Evolutionary conservation across 805 yeast genomes (phyloP), one percentile per base, ranked within the genome.

Genomic region (Millerozyma miso): DNA sequence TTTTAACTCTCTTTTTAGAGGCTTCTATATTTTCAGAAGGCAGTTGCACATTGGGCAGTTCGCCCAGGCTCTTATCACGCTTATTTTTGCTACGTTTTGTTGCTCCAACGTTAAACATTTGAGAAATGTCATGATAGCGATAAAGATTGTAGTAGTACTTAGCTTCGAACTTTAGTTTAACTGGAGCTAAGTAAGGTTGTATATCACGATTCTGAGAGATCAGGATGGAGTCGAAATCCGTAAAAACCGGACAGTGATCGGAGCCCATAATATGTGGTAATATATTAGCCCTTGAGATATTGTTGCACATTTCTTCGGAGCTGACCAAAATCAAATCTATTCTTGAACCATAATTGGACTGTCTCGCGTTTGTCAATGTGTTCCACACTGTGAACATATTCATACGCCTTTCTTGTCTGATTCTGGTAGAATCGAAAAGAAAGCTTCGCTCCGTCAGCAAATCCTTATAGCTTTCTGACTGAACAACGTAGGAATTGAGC

Each of bases 311-410:
- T 0, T 49, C 51, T 6, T 62, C 47, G 12, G 52, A 43, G 19
- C 84, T 74, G 0, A 76, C 62, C 4, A 89, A 59, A 4, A 91
- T 81, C 50, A 83, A 74, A 59, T 91, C 99, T 18, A 91, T 83
- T 41, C 99, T 69, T 1, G 97, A 85, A 0, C 99, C 97, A 60
- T 75, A 85, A 56, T 91, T 91, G 1, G 83, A 70, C 1, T 93
- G 89, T 23, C 99, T 65, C 16, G 85, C 76, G 51, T 85, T 85
- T 40, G 78, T 76, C 51, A 81, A 62, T 1, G 89, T 85, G 60
- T 89, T 90, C 99, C 99, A 91, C 37, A 90, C 93, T 0, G 97
- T 89, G 57, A 85, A 93, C 77, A 89, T 71, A 17, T 77, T 80
- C 54, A 76, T 57, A 38, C 80, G 67, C 13, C 83, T 62, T 1